Percentiles rank a stretch among this genome's conserved stretches.
phyloP scores from a whole-genome alignment of 768 basidiomycete genomes.

The Asterophora lycoperdoides region DNA sequence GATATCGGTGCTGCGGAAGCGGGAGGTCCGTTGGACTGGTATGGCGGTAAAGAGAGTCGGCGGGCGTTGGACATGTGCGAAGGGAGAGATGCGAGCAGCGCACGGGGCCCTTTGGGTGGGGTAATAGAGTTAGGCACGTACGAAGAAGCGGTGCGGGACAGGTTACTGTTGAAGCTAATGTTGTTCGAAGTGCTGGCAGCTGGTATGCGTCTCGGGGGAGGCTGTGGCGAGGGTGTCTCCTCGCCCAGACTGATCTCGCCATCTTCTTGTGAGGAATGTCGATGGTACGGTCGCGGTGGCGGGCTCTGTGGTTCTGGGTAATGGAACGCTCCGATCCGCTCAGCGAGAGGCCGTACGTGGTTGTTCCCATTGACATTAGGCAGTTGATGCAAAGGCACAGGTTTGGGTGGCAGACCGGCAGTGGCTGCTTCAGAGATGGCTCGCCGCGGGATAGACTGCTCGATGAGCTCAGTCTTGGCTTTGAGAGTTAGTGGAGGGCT shows the following conservation, averaged over 20 bases:
- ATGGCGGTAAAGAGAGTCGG: background rate
- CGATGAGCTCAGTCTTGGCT: slow-evolving; percentile 19
- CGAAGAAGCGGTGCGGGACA: background rate
- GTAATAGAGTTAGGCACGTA: slow-evolving; percentile 27
- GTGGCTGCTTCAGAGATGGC: background rate
- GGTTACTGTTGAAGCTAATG: no score
- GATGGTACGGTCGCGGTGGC: slow-evolving; percentile 9
- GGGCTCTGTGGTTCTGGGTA: slow-evolving; percentile 1
- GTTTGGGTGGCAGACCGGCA: background rate
- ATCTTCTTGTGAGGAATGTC: slow-evolving; percentile 44
- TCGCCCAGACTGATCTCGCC: slow-evolving; percentile 42
- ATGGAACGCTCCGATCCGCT: slow-evolving; percentile 1
- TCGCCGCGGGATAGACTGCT: slow-evolving; percentile 10
- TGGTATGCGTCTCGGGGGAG: background rate
- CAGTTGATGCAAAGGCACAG: background rate
- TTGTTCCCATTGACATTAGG: slow-evolving; percentile 2
- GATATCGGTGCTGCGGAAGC: no score
- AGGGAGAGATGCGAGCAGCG: slow-evolving; percentile 28
- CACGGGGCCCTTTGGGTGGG: slow-evolving; percentile 46
- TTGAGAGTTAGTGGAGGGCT: slow-evolving; percentile 7
- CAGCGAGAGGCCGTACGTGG: background rate
- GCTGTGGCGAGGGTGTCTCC: slow-evolving; percentile 13
- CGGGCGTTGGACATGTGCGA: slow-evolving; percentile 6
- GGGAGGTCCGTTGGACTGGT: no score
- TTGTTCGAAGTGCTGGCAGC: slow-evolving; percentile 7